A percentile compares a stretch with the other conserved stretches of the same genome.
These are phyloP conservation scores for Leucocoprinus leucothites DNA, from an alignment of 768 basidiomycete species.

Conservation along the genomic window DNA sequence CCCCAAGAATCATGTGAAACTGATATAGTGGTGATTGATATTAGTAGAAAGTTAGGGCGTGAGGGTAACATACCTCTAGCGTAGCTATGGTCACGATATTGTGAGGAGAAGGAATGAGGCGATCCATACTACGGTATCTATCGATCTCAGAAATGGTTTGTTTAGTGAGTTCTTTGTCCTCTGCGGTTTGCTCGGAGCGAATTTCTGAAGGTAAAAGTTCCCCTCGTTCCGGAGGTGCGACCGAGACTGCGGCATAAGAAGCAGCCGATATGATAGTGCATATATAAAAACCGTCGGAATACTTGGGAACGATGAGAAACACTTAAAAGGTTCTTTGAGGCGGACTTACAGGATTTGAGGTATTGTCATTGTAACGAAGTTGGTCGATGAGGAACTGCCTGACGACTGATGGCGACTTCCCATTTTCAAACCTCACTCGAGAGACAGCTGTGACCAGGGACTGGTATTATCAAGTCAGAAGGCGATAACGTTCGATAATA, in stretches of 20 bases:
- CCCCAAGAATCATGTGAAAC: slow-evolving; percentile 78
- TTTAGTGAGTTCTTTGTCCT: slow-evolving; percentile 69
- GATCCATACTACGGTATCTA: slow-evolving; percentile 91
- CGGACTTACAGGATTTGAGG: slow-evolving; percentile 72
- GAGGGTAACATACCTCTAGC: slow-evolving; percentile 65
- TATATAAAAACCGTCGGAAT: slow-evolving; percentile 88
- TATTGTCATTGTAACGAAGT: slow-evolving; percentile 94
- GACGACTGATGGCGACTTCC: slow-evolving; percentile 83
- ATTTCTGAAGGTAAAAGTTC: slow-evolving; percentile 71
- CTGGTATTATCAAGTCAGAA: slow-evolving; percentile 31
- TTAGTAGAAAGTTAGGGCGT: background rate
- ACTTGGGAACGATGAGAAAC: slow-evolving; percentile 40
- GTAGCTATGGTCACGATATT: slow-evolving; percentile 91
- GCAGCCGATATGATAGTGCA: slow-evolving; percentile 82
- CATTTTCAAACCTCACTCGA: slow-evolving; percentile 81
- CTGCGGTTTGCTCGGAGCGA: slow-evolving; percentile 59
- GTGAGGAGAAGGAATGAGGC: slow-evolving; percentile 90
- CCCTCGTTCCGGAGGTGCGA: slow-evolving; percentile 74
- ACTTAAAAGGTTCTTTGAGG: background rate
- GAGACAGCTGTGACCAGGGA: slow-evolving; percentile 80
- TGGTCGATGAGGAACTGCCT: slow-evolving; percentile 89
- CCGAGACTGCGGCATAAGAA: slow-evolving; percentile 75
- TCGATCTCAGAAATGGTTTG: slow-evolving; percentile 81
- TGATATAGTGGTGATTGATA: slow-evolving; percentile 25
- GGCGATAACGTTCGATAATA: background rate